Evolutionary conservation across 2,329 filamentous ascomycete species (phyloP).

Genomic region (Ceratocystis albifundus): DNA sequence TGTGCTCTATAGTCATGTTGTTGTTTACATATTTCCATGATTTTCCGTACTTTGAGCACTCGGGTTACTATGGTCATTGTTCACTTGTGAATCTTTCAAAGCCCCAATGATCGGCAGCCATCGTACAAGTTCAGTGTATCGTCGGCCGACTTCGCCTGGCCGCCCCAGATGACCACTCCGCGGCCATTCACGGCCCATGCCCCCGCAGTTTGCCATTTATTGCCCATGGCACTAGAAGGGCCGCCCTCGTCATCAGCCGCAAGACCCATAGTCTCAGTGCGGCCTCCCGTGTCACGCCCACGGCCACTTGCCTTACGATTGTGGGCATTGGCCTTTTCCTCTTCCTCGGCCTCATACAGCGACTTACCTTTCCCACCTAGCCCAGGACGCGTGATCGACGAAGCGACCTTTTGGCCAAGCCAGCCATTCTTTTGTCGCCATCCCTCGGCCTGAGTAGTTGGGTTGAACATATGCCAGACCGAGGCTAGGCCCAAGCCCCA

Average conservation of each 20-base stretch:
- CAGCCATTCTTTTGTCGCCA: constrained; percentile 44
- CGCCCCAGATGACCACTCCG: constrained; percentile 41
- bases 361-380: constrained; percentile 15
- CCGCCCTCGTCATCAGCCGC: constrained; percentile 27
- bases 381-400: constrained; percentile 30
- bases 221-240: constrained; percentile 39
- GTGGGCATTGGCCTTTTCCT: background rate
- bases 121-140: constrained; percentile 45
- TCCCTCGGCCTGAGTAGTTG: constrained; percentile 40
- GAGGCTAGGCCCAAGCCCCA: constrained; percentile 46
- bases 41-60: background rate
- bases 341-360: constrained; percentile 14
- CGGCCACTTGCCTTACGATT: background rate
- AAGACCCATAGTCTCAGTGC: constrained; percentile 25
- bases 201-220: constrained; percentile 46
- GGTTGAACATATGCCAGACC: constrained; percentile 44
- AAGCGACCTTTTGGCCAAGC: constrained; percentile 42
- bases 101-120: constrained; percentile 31
- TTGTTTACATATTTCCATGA: background rate
- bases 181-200: constrained; percentile 41
- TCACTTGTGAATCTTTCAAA: constrained; percentile 25
- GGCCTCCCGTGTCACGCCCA: background rate
- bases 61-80: background rate
- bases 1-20: background rate
- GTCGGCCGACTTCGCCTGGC: constrained; percentile 38